Percentiles rank a stretch among this genome's conserved stretches.
Conservation (phyloP, 441 rosid genomes). For the Gossypium armourianum region DNA sequence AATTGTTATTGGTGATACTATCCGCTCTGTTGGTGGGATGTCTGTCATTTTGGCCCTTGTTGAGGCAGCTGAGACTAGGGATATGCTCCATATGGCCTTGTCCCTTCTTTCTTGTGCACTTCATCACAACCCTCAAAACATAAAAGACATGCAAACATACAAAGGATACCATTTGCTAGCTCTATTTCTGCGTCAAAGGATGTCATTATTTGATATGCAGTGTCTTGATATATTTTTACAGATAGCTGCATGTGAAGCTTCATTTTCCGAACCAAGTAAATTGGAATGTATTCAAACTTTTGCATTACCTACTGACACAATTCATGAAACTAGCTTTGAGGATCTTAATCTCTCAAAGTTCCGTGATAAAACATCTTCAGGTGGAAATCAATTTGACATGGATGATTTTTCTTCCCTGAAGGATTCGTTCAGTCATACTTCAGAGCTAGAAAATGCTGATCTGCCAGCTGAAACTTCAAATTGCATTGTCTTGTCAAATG, state of each 20-base stretch:
- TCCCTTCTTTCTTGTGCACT: conserved; percentile 83
- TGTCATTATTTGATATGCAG: conserved; percentile 93
- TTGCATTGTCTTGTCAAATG: conserved; percentile 91
- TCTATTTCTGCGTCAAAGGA: conserved; percentile 81
- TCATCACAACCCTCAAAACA: conserved; percentile 92
- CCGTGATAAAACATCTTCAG: conserved; percentile 69
- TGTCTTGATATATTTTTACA: conserved; percentile 88
- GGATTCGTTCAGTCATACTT: conserved; percentile 85
- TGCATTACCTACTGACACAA: conserved; percentile 40
- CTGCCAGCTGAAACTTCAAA: conserved; percentile 77
- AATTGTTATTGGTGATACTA: conserved; percentile 80
- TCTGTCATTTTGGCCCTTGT: conserved; percentile 81
- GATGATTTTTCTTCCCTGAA: conserved; percentile 84
- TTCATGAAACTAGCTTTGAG: conserved; percentile 70
- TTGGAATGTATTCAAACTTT: conserved; percentile 34
- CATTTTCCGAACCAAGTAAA: conserved; percentile 88
- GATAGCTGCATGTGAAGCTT: conserved; percentile 99
- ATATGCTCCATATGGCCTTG: conserved; percentile 97
- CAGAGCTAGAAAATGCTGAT: conserved; percentile 85
- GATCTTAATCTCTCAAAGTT: conserved; percentile 72
- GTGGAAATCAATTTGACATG: conserved; percentile 91
- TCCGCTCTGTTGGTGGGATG: conserved; percentile 88
- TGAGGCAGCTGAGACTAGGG: conserved; percentile 92
- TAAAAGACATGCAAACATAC: conserved; percentile 86
- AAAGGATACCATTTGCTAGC: conserved; percentile 98